Evolutionary conservation across 306 rosid species (phyloP).

Genomic region (Spatholobus suberectus): DNA sequence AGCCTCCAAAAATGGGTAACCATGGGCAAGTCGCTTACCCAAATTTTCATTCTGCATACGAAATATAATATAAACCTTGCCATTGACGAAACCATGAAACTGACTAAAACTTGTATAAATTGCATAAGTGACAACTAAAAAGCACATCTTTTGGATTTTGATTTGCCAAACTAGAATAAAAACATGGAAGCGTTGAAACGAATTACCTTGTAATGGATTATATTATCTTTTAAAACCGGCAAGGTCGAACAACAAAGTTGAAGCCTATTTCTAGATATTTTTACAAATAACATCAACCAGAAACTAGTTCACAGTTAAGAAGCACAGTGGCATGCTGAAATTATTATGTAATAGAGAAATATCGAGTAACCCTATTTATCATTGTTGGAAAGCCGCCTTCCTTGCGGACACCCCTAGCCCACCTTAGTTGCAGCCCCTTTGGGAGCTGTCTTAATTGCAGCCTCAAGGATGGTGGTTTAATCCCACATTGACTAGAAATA

Average conservation of each 20-base stretch:
- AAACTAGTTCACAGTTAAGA: background rate
- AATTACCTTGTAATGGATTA: background rate
- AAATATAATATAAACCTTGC: slow-evolving; percentile 22
- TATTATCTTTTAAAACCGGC: background rate
- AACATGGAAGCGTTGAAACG: background rate
- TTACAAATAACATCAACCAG: background rate
- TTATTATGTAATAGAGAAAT: background rate
- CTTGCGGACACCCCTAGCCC: no score
- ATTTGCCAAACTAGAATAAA: slow-evolving; percentile 2
- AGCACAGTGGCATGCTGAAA: background rate
- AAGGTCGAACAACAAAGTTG: background rate
- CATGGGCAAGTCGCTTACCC: slow-evolving; percentile 94
- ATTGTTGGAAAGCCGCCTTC: no score
- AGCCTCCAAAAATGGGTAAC: slow-evolving; percentile 88
- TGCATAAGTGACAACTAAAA: background rate
- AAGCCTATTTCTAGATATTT: background rate
- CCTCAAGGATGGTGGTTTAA: no score
- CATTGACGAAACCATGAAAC: slow-evolving; percentile 5
- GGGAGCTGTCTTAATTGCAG: no score
- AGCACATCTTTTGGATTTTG: background rate
- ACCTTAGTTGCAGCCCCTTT: no score
- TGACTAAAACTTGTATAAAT: background rate
- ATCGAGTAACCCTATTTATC: background rate
- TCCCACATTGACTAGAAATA: no score
- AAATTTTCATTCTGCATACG: slow-evolving; percentile 67